Conservation (phyloP, 179 eudicot genomes). For the Beta lomatogona region DNA sequence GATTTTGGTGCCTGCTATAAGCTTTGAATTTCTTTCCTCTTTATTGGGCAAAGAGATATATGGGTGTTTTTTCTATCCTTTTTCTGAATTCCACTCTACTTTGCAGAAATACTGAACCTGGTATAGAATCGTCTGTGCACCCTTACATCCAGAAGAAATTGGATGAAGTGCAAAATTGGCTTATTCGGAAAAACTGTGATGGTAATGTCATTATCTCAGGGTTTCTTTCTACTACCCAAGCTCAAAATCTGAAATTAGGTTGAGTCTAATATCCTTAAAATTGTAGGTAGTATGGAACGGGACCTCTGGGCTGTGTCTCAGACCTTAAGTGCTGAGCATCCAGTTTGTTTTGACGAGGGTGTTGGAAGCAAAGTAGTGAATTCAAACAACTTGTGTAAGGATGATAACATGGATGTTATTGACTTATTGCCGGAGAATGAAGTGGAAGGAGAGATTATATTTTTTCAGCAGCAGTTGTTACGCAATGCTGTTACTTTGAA, state of each 20-base stretch:
- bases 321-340: constrained; percentile 38
- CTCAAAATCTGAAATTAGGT: constrained; percentile 7
- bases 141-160: constrained; percentile 55
- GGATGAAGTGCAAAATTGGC: constrained; percentile 42
- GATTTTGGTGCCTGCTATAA: not conserved
- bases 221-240: constrained; percentile 16
- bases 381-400: constrained; percentile 43
- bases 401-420: constrained; percentile 42
- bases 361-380: constrained; percentile 35
- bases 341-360: constrained; percentile 32
- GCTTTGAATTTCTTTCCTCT: not conserved
- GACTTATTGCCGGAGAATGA: constrained; percentile 71
- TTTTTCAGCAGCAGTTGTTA: constrained; percentile 62
- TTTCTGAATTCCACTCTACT: constrained; percentile 8
- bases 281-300: constrained; percentile 44
- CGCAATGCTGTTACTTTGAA: constrained; percentile 59
- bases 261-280: constrained; percentile 27
- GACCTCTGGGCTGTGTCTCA: constrained; percentile 35
- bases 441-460: constrained; percentile 85
- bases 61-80: not conserved
- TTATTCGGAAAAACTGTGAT: constrained; percentile 27
- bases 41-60: not conserved
- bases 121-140: constrained; percentile 53
- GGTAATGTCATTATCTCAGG: constrained; percentile 64
- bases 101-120: constrained; percentile 53